Evolutionary conservation across 1,284 basidiomycete genomes (phyloP).

Genomic region (Ceratobasidium sp.): DNA sequence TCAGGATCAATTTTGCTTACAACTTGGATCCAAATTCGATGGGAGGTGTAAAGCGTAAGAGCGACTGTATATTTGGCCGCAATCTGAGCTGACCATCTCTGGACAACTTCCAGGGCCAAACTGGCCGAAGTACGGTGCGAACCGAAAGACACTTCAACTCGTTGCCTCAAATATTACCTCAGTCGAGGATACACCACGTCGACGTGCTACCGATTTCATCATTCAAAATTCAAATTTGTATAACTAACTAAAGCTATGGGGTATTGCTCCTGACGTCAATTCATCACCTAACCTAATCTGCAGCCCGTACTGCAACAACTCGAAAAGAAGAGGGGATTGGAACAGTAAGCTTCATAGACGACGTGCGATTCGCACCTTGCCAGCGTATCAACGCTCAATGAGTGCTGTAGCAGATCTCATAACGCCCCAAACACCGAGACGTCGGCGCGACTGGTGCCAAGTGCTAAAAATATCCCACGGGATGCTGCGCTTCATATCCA

Average conservation of each 20-base stretch:
- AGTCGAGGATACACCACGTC: slow-evolving; percentile 2
- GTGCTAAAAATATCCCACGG: too few species aligned
- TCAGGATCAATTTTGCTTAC: slow-evolving; percentile 34
- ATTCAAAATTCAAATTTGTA: slow-evolving; percentile 13
- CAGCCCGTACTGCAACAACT: too few species aligned
- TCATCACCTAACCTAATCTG: too few species aligned
- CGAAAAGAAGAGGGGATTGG: too few species aligned
- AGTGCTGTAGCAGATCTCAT: too few species aligned
- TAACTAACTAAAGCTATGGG: not conserved
- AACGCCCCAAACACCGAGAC: too few species aligned
- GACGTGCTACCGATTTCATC: slow-evolving; percentile 9
- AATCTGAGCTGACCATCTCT: not conserved
- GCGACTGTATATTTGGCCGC: not conserved
- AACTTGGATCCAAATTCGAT: slow-evolving; percentile 21
- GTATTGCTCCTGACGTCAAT: too few species aligned
- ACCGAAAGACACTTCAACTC: not conserved
- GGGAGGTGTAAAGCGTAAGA: not conserved
- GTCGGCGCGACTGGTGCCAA: too few species aligned
- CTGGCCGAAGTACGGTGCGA: slow-evolving; percentile 13
- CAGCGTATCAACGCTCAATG: too few species aligned
- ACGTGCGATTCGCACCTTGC: too few species aligned
- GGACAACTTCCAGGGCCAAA: not conserved
- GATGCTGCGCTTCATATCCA: too few species aligned
- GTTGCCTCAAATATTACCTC: slow-evolving; percentile 18
- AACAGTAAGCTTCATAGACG: too few species aligned